Evolutionary conservation across 73 alveolate species (phyloP).

Genomic region (Effrenium voratum): DNA sequence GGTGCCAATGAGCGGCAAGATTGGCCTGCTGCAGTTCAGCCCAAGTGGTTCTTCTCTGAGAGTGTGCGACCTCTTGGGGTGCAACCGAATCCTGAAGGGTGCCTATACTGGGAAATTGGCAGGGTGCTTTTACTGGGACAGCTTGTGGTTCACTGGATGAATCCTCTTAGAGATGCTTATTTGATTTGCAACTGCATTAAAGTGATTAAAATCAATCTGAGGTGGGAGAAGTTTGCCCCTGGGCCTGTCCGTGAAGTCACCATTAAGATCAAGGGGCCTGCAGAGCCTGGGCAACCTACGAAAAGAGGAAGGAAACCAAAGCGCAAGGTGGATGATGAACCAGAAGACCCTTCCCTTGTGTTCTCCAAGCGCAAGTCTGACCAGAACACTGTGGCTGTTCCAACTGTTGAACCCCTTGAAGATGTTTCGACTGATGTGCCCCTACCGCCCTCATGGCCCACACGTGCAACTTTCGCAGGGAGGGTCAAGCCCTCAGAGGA

Average conservation of each 20-base stretch:
- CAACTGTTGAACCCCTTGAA: not conserved
- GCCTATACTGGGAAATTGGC: too few species aligned
- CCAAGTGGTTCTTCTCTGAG: not conserved
- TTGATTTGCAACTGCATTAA: too few species aligned
- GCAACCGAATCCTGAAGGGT: not conserved
- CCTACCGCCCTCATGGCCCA: not conserved
- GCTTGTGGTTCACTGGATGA: too few species aligned
- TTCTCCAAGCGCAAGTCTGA: not conserved
- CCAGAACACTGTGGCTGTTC: not conserved
- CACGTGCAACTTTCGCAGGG: not conserved
- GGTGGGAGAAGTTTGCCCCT: constrained; percentile 42
- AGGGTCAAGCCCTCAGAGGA: not conserved
- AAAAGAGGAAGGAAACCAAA: not conserved
- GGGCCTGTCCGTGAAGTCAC: not conserved
- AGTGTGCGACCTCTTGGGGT: not conserved
- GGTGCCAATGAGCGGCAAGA: not conserved
- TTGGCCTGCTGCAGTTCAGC: not conserved
- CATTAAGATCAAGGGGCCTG: not conserved
- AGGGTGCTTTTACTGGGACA: too few species aligned
- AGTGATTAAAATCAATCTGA: not conserved
- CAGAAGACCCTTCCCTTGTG: not conserved
- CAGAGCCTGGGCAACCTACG: not conserved
- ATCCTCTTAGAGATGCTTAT: too few species aligned
- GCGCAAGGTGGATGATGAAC: not conserved
- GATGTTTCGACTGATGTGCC: not conserved